Conservation (phyloP, 2,329 filamentous ascomycete genomes). For the Exserohilum rostratum region DNA sequence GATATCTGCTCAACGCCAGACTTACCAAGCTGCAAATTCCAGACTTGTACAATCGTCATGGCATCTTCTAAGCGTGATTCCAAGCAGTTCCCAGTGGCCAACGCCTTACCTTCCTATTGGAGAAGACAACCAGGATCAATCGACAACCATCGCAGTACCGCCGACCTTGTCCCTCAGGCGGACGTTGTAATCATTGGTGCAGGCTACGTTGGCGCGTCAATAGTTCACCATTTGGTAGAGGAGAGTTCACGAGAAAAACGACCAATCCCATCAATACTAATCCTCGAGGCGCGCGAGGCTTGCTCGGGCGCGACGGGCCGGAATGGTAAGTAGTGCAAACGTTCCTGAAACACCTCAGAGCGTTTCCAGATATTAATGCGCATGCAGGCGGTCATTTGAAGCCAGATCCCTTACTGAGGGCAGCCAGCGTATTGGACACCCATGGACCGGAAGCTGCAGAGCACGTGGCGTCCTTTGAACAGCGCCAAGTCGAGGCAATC, state of each 20-base stretch:
- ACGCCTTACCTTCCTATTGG: slow-evolving; percentile 15
- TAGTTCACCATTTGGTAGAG: slow-evolving; percentile 17
- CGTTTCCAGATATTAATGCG: not conserved
- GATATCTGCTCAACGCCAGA: not conserved
- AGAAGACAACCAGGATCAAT: slow-evolving; percentile 9
- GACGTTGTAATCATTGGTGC: slow-evolving; percentile 21
- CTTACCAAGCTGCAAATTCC: not conserved
- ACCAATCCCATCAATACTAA: slow-evolving; percentile 17
- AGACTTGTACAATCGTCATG: not conserved
- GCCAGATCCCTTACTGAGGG: slow-evolving; percentile 47
- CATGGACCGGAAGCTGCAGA: slow-evolving; percentile 17
- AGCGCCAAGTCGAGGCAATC: slow-evolving; percentile 13
- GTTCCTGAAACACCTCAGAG: not conserved
- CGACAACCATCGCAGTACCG: slow-evolving; percentile 20
- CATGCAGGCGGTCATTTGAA: slow-evolving; percentile 17
- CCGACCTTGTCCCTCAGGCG: not conserved
- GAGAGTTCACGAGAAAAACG: not conserved
- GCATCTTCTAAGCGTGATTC: not conserved
- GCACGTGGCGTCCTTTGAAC: slow-evolving; percentile 20
- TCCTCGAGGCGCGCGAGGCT: slow-evolving; percentile 57
- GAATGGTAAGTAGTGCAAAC: slow-evolving; percentile 52
- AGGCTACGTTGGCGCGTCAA: slow-evolving; percentile 20
- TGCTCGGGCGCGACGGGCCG: slow-evolving; percentile 62
- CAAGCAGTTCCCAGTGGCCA: slow-evolving; percentile 10
- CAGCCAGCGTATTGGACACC: slow-evolving; percentile 13